Percentiles rank a stretch among this genome's conserved stretches.
Conservation (phyloP, 495 filamentous ascomycete species). For the Neurospora pannonica region DNA sequence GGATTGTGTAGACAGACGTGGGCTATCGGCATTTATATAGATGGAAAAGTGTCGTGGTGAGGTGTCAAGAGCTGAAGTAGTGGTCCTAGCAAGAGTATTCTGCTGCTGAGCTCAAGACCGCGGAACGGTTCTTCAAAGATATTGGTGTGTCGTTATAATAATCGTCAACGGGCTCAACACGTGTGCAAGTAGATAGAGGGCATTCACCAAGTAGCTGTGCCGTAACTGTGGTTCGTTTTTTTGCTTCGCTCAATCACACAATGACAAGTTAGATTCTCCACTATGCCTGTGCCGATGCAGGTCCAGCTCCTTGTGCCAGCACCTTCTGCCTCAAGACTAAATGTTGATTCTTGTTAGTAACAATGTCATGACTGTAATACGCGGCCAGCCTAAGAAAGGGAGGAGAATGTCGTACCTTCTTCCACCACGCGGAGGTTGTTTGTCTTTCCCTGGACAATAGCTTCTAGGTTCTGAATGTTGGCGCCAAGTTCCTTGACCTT, state of each 20-base stretch:
- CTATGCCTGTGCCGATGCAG: slow-evolving; percentile 4
- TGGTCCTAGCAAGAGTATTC: not conserved
- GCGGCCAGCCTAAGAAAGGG: not conserved
- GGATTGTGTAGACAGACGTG: not conserved
- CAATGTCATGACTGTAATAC: not conserved
- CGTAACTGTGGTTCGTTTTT: not conserved
- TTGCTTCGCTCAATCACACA: not conserved
- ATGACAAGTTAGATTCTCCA: slow-evolving; percentile 2
- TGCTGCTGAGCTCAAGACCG: not conserved
- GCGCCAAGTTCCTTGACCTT: slow-evolving; percentile 73
- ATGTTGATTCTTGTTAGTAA: not conserved
- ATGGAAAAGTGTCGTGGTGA: not conserved
- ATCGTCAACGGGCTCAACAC: not conserved
- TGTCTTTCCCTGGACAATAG: slow-evolving; percentile 74
- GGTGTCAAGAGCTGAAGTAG: not conserved
- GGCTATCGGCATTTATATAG: not conserved
- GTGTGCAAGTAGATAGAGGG: not conserved
- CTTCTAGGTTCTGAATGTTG: slow-evolving; percentile 79
- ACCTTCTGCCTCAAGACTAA: slow-evolving; percentile 54
- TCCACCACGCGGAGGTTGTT: slow-evolving; percentile 79
- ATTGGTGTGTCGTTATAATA: not conserved
- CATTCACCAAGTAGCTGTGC: not conserved
- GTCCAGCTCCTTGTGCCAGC: slow-evolving; percentile 11
- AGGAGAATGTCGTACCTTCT: slow-evolving; percentile 52
- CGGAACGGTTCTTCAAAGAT: not conserved